phyloP scores from a whole-genome alignment of 352 stramenopile genomes.

The Globisporangium radiosum region DNA sequence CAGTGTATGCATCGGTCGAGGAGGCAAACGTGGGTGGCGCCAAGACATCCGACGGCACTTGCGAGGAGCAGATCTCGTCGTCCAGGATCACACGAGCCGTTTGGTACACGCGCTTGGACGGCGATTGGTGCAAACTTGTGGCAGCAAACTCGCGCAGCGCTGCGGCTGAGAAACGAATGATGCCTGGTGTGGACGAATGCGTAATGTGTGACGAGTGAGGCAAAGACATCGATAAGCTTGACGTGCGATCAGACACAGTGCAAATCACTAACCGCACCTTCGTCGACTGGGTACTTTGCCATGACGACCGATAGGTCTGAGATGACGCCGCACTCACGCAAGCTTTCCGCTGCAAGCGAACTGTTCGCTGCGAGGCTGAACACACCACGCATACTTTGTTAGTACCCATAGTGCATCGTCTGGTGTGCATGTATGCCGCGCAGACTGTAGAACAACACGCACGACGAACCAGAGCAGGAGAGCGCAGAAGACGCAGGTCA shows the following conservation, averaged over 20 bases:
- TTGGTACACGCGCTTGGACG: conserved; percentile 53
- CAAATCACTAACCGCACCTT: conserved; percentile 19
- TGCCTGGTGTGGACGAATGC: conserved; percentile 17
- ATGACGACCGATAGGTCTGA: conserved; percentile 61
- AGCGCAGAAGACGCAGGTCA: conserved; percentile 53
- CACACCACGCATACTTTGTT: neutral
- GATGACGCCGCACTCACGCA: conserved; percentile 51
- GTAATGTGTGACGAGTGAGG: neutral
- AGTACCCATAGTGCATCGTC: too few species aligned
- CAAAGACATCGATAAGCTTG: neutral
- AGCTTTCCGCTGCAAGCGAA: conserved; percentile 24
- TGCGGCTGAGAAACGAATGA: conserved; percentile 56
- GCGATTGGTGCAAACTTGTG: conserved; percentile 49
- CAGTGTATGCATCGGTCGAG: neutral
- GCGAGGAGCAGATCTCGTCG: conserved; percentile 23
- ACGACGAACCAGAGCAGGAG: conserved; percentile 39
- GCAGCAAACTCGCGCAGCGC: conserved; percentile 51
- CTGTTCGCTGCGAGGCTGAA: conserved; percentile 46
- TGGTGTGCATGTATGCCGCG: too few species aligned
- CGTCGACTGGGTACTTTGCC: conserved; percentile 64
- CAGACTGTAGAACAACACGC: too few species aligned
- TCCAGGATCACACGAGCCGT: conserved; percentile 62
- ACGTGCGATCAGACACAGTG: neutral
- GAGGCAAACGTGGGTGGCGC: neutral
- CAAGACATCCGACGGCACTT: neutral